Percentiles rank a stretch among this genome's conserved stretches.
Conservation (phyloP, 2,329 filamentous ascomycete species). For the Fusarium heterosporum region DNA sequence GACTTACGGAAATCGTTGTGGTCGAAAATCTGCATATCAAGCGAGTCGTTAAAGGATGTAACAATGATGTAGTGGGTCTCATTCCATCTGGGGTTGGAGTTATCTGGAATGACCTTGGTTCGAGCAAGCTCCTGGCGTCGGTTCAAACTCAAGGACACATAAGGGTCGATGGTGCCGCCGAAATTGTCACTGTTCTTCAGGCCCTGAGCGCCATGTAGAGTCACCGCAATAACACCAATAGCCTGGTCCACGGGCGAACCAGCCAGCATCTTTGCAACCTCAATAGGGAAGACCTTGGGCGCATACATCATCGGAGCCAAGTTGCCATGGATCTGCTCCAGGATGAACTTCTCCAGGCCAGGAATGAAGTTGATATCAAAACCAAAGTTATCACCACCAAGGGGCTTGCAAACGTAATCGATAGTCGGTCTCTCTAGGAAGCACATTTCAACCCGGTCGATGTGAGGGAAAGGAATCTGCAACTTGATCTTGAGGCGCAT, state of each 20-base stretch:
- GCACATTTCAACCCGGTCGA: constrained; percentile 94
- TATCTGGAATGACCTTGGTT: constrained; percentile 90
- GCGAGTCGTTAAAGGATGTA: constrained; percentile 86
- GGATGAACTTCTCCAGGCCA: constrained; percentile 91
- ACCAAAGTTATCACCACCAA: constrained; percentile 93
- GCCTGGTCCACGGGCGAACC: constrained; percentile 95
- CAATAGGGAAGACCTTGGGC: constrained; percentile 97
- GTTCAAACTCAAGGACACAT: constrained; percentile 86
- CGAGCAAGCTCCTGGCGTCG: constrained; percentile 82
- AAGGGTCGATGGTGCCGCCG: constrained; percentile 90
- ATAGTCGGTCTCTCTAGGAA: constrained; percentile 91
- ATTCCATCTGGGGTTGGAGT: constrained; percentile 90
- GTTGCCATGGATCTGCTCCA: constrained; percentile 95
- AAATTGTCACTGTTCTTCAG: constrained; percentile 97
- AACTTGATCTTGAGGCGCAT: constrained; percentile 99
- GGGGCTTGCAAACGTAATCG: constrained; percentile 97
- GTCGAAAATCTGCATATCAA: constrained; percentile 88
- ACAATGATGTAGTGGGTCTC: constrained; percentile 97
- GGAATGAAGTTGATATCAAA: constrained; percentile 99
- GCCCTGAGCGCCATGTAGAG: constrained; percentile 88
- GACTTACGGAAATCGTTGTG: constrained; percentile 97
- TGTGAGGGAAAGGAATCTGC: constrained; percentile 93
- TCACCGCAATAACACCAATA: constrained; percentile 92
- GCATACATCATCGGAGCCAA: constrained; percentile 97
- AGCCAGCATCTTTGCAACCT: constrained; percentile 97